Percentiles rank a stretch among this genome's conserved stretches.
phyloP scores from a whole-genome alignment of 441 rosid genomes.

The Adansonia rubrostipa region DNA sequence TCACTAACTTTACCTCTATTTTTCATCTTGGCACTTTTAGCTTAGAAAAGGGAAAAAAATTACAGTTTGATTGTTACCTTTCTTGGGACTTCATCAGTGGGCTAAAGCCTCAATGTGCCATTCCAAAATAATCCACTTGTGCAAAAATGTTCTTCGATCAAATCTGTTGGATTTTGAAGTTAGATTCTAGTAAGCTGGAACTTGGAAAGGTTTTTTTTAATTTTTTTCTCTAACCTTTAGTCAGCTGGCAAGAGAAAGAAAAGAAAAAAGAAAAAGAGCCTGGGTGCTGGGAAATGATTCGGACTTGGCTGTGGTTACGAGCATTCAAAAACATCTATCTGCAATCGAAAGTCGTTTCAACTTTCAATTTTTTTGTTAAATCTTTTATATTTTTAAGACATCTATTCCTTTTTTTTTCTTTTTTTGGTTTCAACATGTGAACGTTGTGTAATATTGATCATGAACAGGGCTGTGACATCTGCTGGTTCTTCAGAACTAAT shows the following conservation, averaged over 20 bases:
- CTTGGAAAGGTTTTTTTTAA: too few species aligned
- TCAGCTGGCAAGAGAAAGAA: background rate
- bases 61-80: background rate
- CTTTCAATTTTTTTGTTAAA: background rate
- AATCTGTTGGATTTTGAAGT: background rate
- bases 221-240: background rate
- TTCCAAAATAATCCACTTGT: background rate
- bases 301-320: too few species aligned
- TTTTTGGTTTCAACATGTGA: background rate
- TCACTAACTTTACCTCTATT: background rate
- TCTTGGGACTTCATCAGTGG: background rate
- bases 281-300: too few species aligned
- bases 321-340: too few species aligned
- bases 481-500: slow-evolving; percentile 96
- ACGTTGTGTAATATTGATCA: background rate
- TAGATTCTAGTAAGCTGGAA: background rate
- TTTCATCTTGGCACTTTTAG: background rate
- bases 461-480: slow-evolving; percentile 91
- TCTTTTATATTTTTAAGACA: background rate
- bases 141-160: background rate
- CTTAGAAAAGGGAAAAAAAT: background rate
- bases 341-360: background rate
- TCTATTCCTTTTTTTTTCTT: too few species aligned
- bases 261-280: too few species aligned
- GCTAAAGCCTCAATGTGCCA: background rate